phyloP scores from a whole-genome alignment of 1,284 basidiomycete genomes.

The Cryptococcus sp. region DNA sequence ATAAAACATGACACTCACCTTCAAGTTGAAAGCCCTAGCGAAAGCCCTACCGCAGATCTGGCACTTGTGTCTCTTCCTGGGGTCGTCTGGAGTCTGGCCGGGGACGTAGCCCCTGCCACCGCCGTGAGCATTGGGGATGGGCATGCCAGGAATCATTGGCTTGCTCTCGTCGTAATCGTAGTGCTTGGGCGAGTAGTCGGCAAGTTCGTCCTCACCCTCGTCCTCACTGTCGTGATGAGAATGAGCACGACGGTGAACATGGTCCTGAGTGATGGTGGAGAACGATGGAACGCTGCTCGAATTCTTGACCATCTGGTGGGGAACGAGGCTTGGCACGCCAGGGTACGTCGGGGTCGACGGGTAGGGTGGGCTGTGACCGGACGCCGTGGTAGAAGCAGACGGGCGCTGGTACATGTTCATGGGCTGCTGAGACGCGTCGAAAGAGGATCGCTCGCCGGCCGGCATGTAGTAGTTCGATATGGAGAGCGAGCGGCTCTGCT shows the following conservation, averaged over 20 bases:
- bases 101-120: conserved; percentile 53
- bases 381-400: conserved; percentile 21
- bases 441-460: conserved; percentile 5
- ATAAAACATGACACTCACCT: conserved; percentile 31
- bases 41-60: conserved; percentile 52
- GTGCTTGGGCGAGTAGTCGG: conserved; percentile 15
- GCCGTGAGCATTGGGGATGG: conserved; percentile 48
- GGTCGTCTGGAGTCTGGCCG: conserved; percentile 53
- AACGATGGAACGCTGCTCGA: conserved; percentile 15
- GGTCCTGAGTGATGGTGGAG: conserved; percentile 5
- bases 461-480: conserved; percentile 15
- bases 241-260: conserved; percentile 5
- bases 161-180: conserved; percentile 21
- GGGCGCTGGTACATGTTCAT: conserved; percentile 14
- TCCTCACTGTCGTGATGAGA: conserved; percentile 19
- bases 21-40: conserved; percentile 54
- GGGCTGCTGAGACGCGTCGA: neutral
- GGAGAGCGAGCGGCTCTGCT: conserved; percentile 12
- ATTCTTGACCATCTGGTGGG: conserved; percentile 12
- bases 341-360: conserved; percentile 34
- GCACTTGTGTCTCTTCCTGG: conserved; percentile 55
- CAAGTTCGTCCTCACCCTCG: conserved; percentile 29
- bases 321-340: conserved; percentile 9
- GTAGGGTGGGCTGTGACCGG: conserved; percentile 27
- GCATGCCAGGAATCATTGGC: conserved; percentile 19